These are phyloP conservation scores for Cryptococcus sp. DNA, from an alignment of 1,284 basidiomycete species.

Conservation along the genomic window DNA sequence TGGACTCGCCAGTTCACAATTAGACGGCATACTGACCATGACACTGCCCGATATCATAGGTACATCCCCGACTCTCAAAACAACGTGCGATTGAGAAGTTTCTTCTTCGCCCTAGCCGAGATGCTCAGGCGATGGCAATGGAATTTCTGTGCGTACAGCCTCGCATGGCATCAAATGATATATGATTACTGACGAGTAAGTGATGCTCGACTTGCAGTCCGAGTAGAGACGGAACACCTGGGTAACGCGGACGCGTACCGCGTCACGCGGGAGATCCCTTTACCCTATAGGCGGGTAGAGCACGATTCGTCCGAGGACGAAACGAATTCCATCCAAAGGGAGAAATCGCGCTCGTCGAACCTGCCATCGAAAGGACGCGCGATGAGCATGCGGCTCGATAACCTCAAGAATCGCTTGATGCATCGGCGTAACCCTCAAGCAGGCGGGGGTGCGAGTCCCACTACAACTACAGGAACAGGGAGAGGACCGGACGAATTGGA, in stretches of 20 bases:
- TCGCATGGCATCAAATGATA: neutral
- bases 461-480: conserved; percentile 10
- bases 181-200: conserved; percentile 7
- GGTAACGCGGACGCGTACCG: conserved; percentile 54
- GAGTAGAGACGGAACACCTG: conserved; percentile 54
- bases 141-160: conserved; percentile 81
- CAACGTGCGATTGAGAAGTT: conserved; percentile 62
- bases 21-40: neutral
- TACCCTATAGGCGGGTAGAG: conserved; percentile 41
- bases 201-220: conserved; percentile 39
- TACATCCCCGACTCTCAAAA: conserved; percentile 67
- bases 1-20: no score
- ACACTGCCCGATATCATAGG: conserved; percentile 13
- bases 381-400: neutral
- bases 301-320: conserved; percentile 26
- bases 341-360: neutral
- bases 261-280: conserved; percentile 46
- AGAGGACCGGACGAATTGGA: conserved; percentile 40
- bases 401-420: neutral
- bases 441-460: no score
- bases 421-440: neutral
- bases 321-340: neutral
- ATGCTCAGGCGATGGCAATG: conserved; percentile 81
- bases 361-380: neutral
- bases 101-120: conserved; percentile 72